Conservation (phyloP, 495 filamentous ascomycete genomes). For the Trichodelitschia bisporula region DNA sequence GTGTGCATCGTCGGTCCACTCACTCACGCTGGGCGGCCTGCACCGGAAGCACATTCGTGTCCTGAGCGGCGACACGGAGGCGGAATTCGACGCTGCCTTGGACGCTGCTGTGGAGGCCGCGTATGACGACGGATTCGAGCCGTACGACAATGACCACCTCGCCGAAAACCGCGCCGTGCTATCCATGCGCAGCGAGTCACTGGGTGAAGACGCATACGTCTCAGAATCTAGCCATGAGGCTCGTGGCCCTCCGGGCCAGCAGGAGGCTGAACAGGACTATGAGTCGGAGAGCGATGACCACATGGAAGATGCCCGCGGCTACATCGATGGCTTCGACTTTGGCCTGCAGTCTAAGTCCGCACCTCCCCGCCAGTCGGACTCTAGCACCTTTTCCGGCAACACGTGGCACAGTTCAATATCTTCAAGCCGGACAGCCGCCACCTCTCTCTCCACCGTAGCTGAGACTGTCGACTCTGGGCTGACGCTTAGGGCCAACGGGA, state of each 20-base stretch:
- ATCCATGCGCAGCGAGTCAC: too few species aligned
- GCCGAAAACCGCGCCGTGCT: too few species aligned
- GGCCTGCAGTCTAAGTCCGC: slow-evolving; percentile 45
- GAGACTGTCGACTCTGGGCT: too few species aligned
- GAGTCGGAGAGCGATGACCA: not conserved
- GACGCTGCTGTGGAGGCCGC: slow-evolving; percentile 93
- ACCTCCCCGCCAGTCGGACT: slow-evolving; percentile 70
- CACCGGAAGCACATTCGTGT: slow-evolving; percentile 39
- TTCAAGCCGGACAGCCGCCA: slow-evolving; percentile 51
- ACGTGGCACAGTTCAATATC: slow-evolving; percentile 75
- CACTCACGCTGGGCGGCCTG: slow-evolving; percentile 45
- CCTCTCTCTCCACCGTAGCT: slow-evolving; percentile 48
- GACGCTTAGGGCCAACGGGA: too few species aligned
- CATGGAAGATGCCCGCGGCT: slow-evolving; percentile 1
- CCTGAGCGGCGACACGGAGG: slow-evolving; percentile 54
- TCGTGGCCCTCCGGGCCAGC: too few species aligned
- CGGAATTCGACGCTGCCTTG: slow-evolving; percentile 83
- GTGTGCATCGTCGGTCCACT: slow-evolving; percentile 50
- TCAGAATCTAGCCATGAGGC: too few species aligned
- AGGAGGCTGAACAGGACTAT: too few species aligned
- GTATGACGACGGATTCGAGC: slow-evolving; percentile 80
- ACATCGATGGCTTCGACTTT: slow-evolving; percentile 63
- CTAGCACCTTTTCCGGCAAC: slow-evolving; percentile 57
- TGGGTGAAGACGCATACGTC: too few species aligned
- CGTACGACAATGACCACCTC: slow-evolving; percentile 31